Evolutionary conservation across 129 eudicot species (phyloP).

Genomic region (Chrysanthemum lavandulifolium): DNA sequence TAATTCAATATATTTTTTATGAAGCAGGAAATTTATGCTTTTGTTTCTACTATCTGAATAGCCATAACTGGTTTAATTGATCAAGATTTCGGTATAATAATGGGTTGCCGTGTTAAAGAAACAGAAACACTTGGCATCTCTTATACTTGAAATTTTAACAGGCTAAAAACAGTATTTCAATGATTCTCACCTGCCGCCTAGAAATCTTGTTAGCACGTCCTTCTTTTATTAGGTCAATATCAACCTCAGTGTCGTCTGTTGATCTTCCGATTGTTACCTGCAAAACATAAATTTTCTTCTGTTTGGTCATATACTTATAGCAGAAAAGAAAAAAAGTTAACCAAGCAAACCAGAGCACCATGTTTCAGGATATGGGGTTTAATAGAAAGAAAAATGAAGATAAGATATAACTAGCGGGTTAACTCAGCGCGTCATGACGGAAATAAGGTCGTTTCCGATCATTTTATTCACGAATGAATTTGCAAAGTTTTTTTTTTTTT

Average conservation of each 20-base stretch:
- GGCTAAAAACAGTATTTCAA: not conserved
- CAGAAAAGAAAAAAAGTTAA: not conserved
- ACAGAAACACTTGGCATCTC: no score
- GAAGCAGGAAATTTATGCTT: no score
- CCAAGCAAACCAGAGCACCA: not conserved
- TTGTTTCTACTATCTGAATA: no score
- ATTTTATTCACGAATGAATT: no score
- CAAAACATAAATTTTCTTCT: slow-evolving; percentile 19
- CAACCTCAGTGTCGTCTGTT: slow-evolving; percentile 76
- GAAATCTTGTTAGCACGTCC: slow-evolving; percentile 90
- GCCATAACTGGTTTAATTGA: not conserved
- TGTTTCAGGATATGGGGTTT: slow-evolving; percentile 10
- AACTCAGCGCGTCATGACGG: no score
- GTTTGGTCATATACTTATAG: not conserved
- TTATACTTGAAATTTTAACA: not conserved
- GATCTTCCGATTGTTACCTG: slow-evolving; percentile 89
- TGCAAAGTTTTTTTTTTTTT: no score
- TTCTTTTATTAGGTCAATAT: slow-evolving; percentile 84
- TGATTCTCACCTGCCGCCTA: slow-evolving; percentile 72
- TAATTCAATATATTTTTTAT: no score
- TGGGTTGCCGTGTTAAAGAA: not conserved
- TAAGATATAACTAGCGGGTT: no score
- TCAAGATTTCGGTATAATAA: slow-evolving; percentile 11
- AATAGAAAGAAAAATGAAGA: not conserved
- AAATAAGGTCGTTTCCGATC: no score